Evolutionary conservation across 495 filamentous ascomycete genomes (phyloP), one percentile per base, ranked within the genome.

Genomic region (Trichoderma virens): DNA sequence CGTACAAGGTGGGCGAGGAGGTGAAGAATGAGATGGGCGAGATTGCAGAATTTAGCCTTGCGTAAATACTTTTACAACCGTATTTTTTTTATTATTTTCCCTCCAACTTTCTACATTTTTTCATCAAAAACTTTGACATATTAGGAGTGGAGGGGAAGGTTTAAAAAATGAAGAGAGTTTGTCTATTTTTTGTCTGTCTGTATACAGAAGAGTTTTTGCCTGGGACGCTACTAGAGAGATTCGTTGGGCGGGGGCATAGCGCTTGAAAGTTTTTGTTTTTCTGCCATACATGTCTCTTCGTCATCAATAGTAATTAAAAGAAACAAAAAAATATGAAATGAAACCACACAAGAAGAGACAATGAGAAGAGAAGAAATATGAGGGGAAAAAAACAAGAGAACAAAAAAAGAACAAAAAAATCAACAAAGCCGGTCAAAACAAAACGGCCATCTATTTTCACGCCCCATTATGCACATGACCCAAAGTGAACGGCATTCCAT

Each of bases 41-140:
- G 81, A 88, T 98, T 64, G 82, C 87, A n/a, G 81, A 88, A 63
- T 83, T 98, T 72, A 89, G 89, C 3, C 83, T 97, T 74, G 82
- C 88, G 63, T 76, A 43, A 68, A 27, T 25, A 54, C 13, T 35
- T 35, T 7, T 13, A 35, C 11, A 7, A 35, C 34, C 18, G 23
- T 23, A 25, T 9, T 20, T 5, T 1, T 47, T 2, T 2, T 20
- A 9, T 47, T 23, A n/a, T 47, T 47, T 1, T 23, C 9, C 18
- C 9, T 23, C 43, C 8, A 0, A 8, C n/a, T 9, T 16, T 47
- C n/a, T 47, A 5, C 11, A 11, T 35, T 4, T 35, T 35, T 35
- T 35, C 2, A 35, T 35, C 34, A 6, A 6, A 35, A n/a, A n/a
- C n/a, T n/a, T n/a, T n/a, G n/a, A n/a, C n/a, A n/a, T n/a, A n/a